Evolutionary conservation across 192 early-diverging fungal species (phyloP).

Genomic region (Backusella psychrophila): DNA sequence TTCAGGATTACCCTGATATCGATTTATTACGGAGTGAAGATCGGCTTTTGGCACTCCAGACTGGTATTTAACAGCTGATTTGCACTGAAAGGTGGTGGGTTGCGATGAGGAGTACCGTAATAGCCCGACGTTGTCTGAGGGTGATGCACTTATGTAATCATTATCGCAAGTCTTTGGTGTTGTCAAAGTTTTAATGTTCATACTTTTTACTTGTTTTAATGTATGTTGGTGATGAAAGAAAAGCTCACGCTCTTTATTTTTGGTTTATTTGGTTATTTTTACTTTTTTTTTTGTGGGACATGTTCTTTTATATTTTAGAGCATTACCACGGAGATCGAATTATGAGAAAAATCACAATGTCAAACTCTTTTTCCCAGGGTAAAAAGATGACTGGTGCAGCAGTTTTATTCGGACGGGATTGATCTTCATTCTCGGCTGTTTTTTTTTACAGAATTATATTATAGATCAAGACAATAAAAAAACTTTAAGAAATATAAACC

Average conservation of each 20-base stretch:
- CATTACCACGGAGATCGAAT: conserved; percentile 1
- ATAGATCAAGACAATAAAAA: not conserved
- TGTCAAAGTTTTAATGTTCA: not conserved
- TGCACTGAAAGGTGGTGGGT: not conserved
- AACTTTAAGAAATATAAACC: not conserved
- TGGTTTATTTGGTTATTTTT: not conserved
- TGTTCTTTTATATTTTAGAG: not conserved
- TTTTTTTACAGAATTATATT: not conserved
- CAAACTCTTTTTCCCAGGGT: conserved; percentile 3
- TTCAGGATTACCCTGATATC: conserved; percentile 48
- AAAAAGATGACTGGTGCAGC: not conserved
- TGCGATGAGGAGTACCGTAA: not conserved
- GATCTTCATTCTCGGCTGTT: not conserved
- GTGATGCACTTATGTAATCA: not conserved
- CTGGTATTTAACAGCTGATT: not conserved
- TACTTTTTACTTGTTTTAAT: not conserved
- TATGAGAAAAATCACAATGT: not conserved
- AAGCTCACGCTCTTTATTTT: not conserved
- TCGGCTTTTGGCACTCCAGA: not conserved
- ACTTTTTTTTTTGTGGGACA: not conserved
- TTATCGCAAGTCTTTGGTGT: not conserved
- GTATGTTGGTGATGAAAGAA: not conserved
- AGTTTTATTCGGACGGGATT: not conserved
- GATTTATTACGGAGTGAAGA: conserved; percentile 12
- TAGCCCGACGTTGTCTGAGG: not conserved